Conservation (phyloP, 352 stramenopile species). For the Phytophthora pinifolia region DNA sequence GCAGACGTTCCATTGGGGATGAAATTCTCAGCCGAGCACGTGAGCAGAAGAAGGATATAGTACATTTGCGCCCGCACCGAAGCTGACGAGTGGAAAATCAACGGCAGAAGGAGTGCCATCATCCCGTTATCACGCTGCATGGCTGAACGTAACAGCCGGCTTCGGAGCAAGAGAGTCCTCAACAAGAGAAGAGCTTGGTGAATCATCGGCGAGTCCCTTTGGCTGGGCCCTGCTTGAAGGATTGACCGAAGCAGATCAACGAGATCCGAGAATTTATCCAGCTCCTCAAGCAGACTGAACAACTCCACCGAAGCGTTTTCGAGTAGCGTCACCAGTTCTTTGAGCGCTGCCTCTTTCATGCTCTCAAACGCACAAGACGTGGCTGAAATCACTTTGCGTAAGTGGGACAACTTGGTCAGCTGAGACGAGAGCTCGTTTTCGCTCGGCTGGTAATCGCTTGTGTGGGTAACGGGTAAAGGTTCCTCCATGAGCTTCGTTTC, state of each 20-base stretch:
- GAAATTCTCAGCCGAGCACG: conserved; percentile 53
- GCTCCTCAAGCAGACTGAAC: conserved; percentile 39
- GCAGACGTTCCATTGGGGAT: conserved; percentile 1
- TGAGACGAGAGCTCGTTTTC: conserved; percentile 36
- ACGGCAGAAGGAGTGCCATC: conserved; percentile 30
- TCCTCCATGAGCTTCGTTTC: conserved; percentile 32
- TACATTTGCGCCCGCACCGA: conserved; percentile 58
- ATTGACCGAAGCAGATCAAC: conserved; percentile 17
- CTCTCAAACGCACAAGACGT: conserved; percentile 21
- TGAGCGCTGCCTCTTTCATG: conserved; percentile 33
- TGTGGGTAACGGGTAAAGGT: conserved; percentile 26
- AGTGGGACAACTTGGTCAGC: conserved; percentile 30
- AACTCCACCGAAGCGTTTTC: conserved; percentile 28
- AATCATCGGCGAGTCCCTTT: conserved; percentile 15
- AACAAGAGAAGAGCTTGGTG: conserved; percentile 36
- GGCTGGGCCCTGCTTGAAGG: conserved; percentile 9
- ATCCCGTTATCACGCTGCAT: conserved; percentile 30
- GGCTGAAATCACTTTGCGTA: conserved; percentile 33
- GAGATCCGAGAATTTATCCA: conserved; percentile 35
- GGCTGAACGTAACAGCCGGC: conserved; percentile 27
- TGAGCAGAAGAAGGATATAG: conserved; percentile 59
- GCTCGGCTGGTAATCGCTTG: conserved; percentile 21
- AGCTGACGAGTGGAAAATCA: conserved; percentile 42
- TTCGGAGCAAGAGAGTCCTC: conserved; percentile 47
- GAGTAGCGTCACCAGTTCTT: conserved; percentile 34